Evolutionary conservation across 495 filamentous ascomycete species (phyloP).

Genomic region (Aspergillus heteromorphus): DNA sequence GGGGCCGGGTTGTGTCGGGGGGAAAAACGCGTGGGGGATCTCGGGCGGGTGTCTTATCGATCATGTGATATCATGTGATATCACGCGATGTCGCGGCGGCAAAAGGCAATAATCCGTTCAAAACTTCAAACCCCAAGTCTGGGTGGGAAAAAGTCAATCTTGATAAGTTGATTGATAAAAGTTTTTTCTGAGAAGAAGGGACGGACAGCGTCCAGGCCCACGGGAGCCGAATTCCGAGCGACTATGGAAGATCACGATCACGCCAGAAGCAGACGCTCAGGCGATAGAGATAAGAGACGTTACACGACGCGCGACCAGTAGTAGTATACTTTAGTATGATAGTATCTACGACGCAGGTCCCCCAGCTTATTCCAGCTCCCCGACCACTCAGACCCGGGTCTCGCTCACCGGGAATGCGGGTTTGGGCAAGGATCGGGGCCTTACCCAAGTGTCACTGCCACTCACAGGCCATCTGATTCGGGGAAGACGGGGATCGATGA

Average conservation of each 20-base stretch:
- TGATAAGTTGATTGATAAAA: background rate
- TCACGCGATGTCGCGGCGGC: too few species aligned
- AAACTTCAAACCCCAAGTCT: background rate
- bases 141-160: background rate
- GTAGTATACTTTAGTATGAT: too few species aligned
- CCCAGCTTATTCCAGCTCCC: background rate
- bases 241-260: background rate
- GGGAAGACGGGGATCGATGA: slow-evolving; percentile 4
- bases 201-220: background rate
- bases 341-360: background rate
- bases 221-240: background rate
- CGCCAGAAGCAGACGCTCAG: background rate
- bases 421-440: slow-evolving; percentile 27
- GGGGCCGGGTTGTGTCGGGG: too few species aligned
- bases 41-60: background rate
- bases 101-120: too few species aligned
- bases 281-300: background rate
- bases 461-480: slow-evolving; percentile 1
- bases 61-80: background rate
- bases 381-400: slow-evolving; percentile 8
- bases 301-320: too few species aligned
- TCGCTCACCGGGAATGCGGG: slow-evolving; percentile 26
- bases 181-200: background rate
- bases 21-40: background rate
- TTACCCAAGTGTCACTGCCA: background rate